Evolutionary conservation across 2,329 filamentous ascomycete genomes (phyloP).

Genomic region (Grosmannia serpens): DNA sequence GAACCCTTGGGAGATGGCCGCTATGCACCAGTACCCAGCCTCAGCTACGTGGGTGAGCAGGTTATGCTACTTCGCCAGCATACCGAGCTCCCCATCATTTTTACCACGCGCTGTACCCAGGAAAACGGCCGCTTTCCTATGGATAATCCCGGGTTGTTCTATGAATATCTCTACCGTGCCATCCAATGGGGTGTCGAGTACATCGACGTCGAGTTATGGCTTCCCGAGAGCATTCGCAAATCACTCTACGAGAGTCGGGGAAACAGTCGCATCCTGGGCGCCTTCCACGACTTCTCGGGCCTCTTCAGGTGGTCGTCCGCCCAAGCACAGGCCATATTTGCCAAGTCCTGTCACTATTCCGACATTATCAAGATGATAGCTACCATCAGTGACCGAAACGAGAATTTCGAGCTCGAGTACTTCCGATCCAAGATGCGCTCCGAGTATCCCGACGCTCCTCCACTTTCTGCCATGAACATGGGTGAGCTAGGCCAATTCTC

Average conservation of each 20-base stretch:
- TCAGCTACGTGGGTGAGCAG: conserved; percentile 78
- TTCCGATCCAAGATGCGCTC: conserved; percentile 67
- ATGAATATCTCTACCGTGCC: conserved; percentile 68
- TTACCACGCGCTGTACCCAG: conserved; percentile 69
- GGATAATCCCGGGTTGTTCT: conserved; percentile 64
- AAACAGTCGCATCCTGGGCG: conserved; percentile 79
- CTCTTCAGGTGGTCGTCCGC: conserved; percentile 72
- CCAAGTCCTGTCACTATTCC: conserved; percentile 59
- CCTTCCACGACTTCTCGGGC: conserved; percentile 80
- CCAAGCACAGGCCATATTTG: conserved; percentile 60
- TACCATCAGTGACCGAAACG: conserved; percentile 68
- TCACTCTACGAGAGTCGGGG: conserved; percentile 59
- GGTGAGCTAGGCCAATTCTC: conserved; percentile 77
- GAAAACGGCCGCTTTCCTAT: conserved; percentile 81
- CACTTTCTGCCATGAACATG: conserved; percentile 79
- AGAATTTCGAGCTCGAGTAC: conserved; percentile 84
- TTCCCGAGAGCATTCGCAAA: conserved; percentile 63
- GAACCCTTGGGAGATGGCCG: conserved; percentile 54
- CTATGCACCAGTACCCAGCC: conserved; percentile 57
- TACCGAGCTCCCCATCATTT: conserved; percentile 82
- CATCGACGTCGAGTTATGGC: conserved; percentile 79
- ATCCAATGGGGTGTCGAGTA: conserved; percentile 88
- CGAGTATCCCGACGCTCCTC: conserved; percentile 56
- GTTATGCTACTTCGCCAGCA: conserved; percentile 73
- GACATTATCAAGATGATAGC: conserved; percentile 90